Evolutionary conservation across 2,329 filamentous ascomycete genomes (phyloP), one percentile per base, ranked within the genome.

Genomic region (Fonsecaea pugnacius): DNA sequence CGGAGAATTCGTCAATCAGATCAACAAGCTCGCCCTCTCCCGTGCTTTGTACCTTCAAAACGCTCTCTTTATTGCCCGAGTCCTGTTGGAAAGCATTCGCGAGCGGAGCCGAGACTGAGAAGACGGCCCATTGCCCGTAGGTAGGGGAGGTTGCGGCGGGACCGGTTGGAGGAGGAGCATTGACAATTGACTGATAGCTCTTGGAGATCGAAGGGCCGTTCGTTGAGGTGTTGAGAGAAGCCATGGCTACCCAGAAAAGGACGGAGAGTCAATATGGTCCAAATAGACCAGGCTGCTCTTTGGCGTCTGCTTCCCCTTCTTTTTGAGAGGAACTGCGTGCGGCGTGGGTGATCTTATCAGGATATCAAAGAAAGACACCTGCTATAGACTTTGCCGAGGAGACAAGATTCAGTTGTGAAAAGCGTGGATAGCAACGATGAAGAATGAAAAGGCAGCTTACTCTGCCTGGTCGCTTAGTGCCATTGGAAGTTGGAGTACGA

Each of bases 1-100:
- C 95, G 70, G 89, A 98, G 79, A 99, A 96, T 69, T 99, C 95
- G 71, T 99, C 95, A 72, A 96, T 86, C 64, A 99, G 83, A 70
- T 97, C 92, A 63, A 87, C 82, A 67, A 99, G 83, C 78, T 99
- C 94, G 68, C 95, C 95, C 80, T 97, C 93, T 82, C 93, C 94
- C 55, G 91, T 96, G 74, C 84, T 89, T 76, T 98, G 92, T 58
- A 99, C 94, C 79, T 97, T 98, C 71, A 99, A 82, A 1, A 97
- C 87, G 77, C 94, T 98, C 80, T 98, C 94, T 80, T 97, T 98
- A 70, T 87, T 84, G 43, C 86, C 89, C 63, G 86, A 84, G 75
- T 95, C 91, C 69, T 84, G 82, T 78, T 96, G 92, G 77, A 99
- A 99, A 65, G 93, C 93, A 80, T 90, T 98, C 75, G 92, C 85